phyloP scores from a whole-genome alignment of 768 basidiomycete species.

The Trametes maxima region DNA sequence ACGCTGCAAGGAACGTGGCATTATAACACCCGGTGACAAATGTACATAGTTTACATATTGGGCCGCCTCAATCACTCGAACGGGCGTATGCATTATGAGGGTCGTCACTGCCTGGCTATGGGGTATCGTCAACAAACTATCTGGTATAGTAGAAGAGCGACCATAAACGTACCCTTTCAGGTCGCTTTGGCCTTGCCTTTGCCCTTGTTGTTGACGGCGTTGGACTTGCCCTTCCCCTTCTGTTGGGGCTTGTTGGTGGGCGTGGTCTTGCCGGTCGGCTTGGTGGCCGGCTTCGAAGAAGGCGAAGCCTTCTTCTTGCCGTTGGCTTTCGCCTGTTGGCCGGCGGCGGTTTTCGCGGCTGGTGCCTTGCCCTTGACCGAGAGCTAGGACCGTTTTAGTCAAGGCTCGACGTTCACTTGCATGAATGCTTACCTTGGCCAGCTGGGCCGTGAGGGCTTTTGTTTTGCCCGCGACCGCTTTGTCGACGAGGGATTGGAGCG shows the following conservation, averaged over 20 bases:
- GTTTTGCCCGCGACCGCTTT: neutral
- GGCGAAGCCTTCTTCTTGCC: neutral
- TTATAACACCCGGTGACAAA: neutral
- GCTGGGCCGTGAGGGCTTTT: neutral
- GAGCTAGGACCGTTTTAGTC: neutral
- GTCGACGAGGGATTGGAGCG: slow-evolving; percentile 7
- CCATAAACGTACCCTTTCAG: neutral
- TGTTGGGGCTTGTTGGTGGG: no score
- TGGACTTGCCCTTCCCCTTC: no score
- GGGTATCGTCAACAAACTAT: neutral
- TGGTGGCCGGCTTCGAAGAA: neutral
- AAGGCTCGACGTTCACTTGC: neutral
- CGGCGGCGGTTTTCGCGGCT: neutral
- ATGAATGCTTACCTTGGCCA: neutral
- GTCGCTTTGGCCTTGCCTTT: neutral
- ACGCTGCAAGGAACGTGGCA: neutral
- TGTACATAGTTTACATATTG: neutral
- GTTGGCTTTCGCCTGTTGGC: neutral
- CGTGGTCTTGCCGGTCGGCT: neutral
- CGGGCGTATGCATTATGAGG: neutral
- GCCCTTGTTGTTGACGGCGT: neutral
- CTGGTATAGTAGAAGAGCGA: neutral
- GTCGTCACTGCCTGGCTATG: neutral
- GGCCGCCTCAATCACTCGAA: neutral
- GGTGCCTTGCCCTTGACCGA: neutral